Evolutionary conservation across 768 basidiomycete species (phyloP).

Genomic region (Melanogaster broomeanus): DNA sequence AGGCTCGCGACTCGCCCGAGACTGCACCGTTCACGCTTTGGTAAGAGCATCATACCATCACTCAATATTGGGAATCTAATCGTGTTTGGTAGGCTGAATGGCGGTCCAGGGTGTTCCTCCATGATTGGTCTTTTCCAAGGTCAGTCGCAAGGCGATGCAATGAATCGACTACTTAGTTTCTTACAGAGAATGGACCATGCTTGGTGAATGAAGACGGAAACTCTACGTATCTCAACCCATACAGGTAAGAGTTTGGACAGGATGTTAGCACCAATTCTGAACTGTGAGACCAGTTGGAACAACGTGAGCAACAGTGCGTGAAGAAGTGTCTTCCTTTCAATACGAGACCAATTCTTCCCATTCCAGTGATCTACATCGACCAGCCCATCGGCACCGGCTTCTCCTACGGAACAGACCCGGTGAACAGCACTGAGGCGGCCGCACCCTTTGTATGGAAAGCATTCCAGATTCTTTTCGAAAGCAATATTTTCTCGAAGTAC

Average conservation of each 20-base stretch:
- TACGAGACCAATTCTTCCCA: not conserved
- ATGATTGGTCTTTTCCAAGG: constrained; percentile 72
- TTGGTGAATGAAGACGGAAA: constrained; percentile 53
- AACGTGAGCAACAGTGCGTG: constrained; percentile 62
- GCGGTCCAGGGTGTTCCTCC: constrained; percentile 62
- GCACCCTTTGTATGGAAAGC: constrained; percentile 61
- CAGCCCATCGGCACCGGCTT: constrained; percentile 70
- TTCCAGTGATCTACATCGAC: constrained; percentile 66
- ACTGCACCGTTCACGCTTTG: constrained; percentile 69
- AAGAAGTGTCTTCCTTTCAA: not conserved
- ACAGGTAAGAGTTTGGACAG: constrained; percentile 41
- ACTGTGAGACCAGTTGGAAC: constrained; percentile 55
- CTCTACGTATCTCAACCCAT: constrained; percentile 58
- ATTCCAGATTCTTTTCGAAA: constrained; percentile 65
- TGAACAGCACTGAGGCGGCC: constrained; percentile 53
- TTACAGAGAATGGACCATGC: constrained; percentile 64
- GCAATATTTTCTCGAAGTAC: constrained; percentile 50
- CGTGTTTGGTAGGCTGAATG: constrained; percentile 47
- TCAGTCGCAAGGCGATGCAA: constrained; percentile 4
- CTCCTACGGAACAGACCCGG: constrained; percentile 55
- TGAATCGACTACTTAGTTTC: not conserved
- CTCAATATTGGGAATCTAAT: not conserved
- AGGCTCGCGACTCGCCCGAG: constrained; percentile 57
- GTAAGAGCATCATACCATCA: constrained; percentile 28
- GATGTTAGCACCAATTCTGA: not conserved